Conservation (phyloP, 345 rosid genomes). For the Hibiscus syriacus region DNA sequence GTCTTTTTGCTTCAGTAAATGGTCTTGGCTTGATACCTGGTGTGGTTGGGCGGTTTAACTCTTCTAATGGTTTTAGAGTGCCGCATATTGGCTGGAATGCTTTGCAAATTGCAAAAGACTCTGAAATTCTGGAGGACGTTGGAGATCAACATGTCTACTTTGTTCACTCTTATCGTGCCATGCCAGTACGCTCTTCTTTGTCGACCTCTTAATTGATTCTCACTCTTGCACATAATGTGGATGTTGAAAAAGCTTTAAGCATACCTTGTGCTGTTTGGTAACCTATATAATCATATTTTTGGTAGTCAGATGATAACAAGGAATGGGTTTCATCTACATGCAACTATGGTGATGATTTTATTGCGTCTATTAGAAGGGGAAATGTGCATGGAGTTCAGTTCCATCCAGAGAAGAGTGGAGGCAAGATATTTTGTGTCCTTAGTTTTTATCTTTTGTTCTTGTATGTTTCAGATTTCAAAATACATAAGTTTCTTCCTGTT, state of each 20-base stretch:
- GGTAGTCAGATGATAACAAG: constrained; percentile 63
- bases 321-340: constrained; percentile 93
- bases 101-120: constrained; percentile 60
- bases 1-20: constrained; percentile 37
- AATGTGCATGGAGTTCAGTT: constrained; percentile 97
- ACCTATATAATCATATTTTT: constrained; percentile 4
- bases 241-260: background rate
- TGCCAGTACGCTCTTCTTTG: constrained; percentile 44
- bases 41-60: constrained; percentile 76
- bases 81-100: constrained; percentile 99
- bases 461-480: constrained; percentile 3
- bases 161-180: constrained; percentile 92
- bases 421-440: constrained; percentile 28
- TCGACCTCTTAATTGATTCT: background rate
- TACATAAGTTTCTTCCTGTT: background rate
- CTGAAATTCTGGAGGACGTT: constrained; percentile 76
- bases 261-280: constrained; percentile 2
- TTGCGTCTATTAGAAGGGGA: constrained; percentile 84
- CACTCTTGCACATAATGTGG: background rate
- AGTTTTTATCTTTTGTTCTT: constrained; percentile 2
- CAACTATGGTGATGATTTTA: constrained; percentile 70
- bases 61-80: constrained; percentile 64
- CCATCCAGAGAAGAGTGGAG: constrained; percentile 99
- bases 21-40: constrained; percentile 98
- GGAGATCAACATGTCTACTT: constrained; percentile 82